These are phyloP conservation scores for Saccharomycopsis babjevae DNA, from an alignment of 805 yeast species.

Conservation along the genomic window DNA sequence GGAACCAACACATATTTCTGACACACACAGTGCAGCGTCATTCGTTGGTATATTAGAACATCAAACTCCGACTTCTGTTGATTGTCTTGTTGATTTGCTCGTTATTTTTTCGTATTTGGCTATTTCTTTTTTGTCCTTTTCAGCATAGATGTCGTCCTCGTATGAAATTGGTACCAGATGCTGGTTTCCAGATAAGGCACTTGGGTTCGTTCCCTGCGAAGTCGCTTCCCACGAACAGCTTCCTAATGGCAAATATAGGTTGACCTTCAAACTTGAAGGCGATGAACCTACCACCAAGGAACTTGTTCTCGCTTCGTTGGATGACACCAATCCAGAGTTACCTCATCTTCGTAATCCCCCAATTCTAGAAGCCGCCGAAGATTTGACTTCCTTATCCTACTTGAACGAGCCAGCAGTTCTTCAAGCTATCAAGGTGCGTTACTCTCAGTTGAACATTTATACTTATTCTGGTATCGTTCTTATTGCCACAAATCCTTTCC, in stretches of 20 bases:
- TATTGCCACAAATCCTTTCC: constrained; percentile 95
- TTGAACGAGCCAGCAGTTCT: constrained; percentile 93
- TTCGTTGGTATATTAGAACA: too few relatives aligned
- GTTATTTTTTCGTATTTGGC: neutral
- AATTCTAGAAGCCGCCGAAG: constrained; percentile 86
- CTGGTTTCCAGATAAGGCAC: constrained; percentile 67
- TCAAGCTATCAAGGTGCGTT: constrained; percentile 84
- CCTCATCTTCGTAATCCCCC: constrained; percentile 90
- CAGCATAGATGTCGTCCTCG: constrained; percentile 18
- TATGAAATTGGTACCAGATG: constrained; percentile 40
- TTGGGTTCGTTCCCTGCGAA: constrained; percentile 70
- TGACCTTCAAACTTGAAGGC: constrained; percentile 48
- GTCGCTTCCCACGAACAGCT: constrained; percentile 35
- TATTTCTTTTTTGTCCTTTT: neutral
- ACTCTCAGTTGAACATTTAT: constrained; percentile 81
- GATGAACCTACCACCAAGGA: constrained; percentile 11
- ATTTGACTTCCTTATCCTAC: constrained; percentile 83
- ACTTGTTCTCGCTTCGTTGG: constrained; percentile 24
- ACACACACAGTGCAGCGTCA: too few relatives aligned
- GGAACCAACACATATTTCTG: too few relatives aligned
- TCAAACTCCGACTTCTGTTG: too few relatives aligned
- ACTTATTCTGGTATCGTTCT: constrained; percentile 95
- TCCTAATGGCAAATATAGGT: constrained; percentile 34
- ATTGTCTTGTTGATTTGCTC: neutral
- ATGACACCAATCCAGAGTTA: constrained; percentile 43